Conservation (phyloP, 495 filamentous ascomycete species). For the Aspergillus affinis region DNA sequence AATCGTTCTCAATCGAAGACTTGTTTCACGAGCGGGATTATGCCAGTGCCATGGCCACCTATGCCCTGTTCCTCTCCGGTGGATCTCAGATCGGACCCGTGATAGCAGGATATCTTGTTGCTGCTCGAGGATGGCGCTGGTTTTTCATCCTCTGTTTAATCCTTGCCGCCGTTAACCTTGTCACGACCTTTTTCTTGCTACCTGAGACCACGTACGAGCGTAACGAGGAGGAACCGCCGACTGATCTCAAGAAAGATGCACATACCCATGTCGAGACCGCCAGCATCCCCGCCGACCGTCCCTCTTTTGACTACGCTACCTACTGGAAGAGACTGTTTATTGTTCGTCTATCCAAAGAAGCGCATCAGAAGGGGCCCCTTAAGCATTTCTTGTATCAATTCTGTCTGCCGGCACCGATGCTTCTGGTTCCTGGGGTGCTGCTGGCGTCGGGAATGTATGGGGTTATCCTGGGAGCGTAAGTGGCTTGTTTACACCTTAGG, state of each 20-base stretch:
- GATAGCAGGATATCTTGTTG: conserved; percentile 33
- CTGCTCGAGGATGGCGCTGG: conserved; percentile 33
- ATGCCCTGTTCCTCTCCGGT: conserved; percentile 37
- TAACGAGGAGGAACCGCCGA: conserved; percentile 17
- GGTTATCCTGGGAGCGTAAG: conserved; percentile 39
- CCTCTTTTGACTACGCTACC: conserved; percentile 19
- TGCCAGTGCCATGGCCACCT: conserved; percentile 40
- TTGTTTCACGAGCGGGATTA: conserved; percentile 41
- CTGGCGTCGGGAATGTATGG: conserved; percentile 38
- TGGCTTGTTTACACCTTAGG: neutral
- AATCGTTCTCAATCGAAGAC: conserved; percentile 21
- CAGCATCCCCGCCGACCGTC: conserved; percentile 12
- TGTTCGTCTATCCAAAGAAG: conserved; percentile 24
- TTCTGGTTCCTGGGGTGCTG: conserved; percentile 29
- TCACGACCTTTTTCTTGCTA: conserved; percentile 30
- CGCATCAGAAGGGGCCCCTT: conserved; percentile 18
- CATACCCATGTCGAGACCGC: conserved; percentile 22
- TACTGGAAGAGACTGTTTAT: conserved; percentile 33
- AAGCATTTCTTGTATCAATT: conserved; percentile 26
- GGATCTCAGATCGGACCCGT: conserved; percentile 34
- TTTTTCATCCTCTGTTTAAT: conserved; percentile 37
- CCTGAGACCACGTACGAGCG: conserved; percentile 32
- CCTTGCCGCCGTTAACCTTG: conserved; percentile 28
- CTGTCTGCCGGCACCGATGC: conserved; percentile 35
- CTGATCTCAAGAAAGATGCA: conserved; percentile 19